Conservation (phyloP, 352 stramenopile genomes). For the Phytophthora boehmeriae region DNA sequence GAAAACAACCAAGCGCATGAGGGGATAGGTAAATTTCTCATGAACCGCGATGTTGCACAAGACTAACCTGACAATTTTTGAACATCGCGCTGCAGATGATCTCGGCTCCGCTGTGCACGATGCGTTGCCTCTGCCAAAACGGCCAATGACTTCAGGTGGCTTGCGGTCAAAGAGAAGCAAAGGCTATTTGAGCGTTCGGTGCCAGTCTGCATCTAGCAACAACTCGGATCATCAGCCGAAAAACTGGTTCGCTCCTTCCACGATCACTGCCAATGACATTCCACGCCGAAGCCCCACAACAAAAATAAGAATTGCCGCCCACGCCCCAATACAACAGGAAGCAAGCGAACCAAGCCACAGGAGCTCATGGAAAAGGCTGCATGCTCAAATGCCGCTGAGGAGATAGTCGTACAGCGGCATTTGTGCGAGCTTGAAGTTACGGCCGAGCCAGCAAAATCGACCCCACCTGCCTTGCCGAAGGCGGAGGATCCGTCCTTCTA, state of each 20-base stretch:
- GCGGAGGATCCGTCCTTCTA: constrained; percentile 55
- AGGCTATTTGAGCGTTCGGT: constrained; percentile 14
- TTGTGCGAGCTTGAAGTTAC: constrained; percentile 6
- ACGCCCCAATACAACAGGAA: not conserved
- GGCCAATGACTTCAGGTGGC: constrained; percentile 19
- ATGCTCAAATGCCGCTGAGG: not conserved
- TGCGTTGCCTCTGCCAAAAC: constrained; percentile 24
- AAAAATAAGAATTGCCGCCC: constrained; percentile 17
- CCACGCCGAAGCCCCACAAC: constrained; percentile 3
- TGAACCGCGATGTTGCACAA: not conserved
- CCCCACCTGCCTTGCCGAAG: constrained; percentile 1
- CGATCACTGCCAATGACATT: not conserved
- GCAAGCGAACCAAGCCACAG: constrained; percentile 2
- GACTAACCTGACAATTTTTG: not conserved
- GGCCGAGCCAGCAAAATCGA: not conserved
- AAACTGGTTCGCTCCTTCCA: constrained; percentile 33
- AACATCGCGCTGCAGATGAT: constrained; percentile 1
- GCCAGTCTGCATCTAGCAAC: constrained; percentile 17
- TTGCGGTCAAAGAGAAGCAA: constrained; percentile 22
- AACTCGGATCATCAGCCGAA: constrained; percentile 17
- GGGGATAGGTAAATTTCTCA: constrained; percentile 10
- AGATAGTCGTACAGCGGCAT: not conserved
- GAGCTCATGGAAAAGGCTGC: not conserved
- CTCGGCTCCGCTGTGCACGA: constrained; percentile 23
- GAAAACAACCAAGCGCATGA: constrained; percentile 16